Conservation (phyloP, 169 alveolate genomes). For the Cardiosporidium cionae region DNA sequence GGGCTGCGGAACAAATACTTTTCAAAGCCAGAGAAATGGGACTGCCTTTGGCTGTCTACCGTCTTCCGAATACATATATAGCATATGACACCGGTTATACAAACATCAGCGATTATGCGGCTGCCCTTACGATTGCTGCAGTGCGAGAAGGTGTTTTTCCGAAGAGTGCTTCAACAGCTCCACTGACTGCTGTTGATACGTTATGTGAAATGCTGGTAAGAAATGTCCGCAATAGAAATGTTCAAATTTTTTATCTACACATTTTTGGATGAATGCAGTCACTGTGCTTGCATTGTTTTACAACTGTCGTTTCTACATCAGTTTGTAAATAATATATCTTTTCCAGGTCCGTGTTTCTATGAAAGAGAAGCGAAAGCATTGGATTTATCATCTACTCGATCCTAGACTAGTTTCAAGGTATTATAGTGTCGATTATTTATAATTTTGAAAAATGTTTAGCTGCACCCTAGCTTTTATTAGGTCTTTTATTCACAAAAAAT, state of each 20-base stretch:
- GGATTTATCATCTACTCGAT: constrained; percentile 41
- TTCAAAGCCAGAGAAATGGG: constrained; percentile 22
- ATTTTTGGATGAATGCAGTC: background rate
- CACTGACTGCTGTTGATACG: constrained; percentile 46
- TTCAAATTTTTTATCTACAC: background rate
- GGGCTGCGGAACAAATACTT: constrained; percentile 47
- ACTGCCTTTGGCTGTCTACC: constrained; percentile 30
- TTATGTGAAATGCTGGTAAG: constrained; percentile 36
- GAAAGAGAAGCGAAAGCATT: constrained; percentile 17
- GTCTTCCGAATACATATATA: constrained; percentile 42
- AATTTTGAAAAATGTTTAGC: too few relatives aligned
- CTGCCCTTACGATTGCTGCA: constrained; percentile 38
- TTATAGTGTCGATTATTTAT: background rate
- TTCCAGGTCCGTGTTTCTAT: constrained; percentile 2
- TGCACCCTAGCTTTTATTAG: too few relatives aligned
- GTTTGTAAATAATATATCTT: background rate
- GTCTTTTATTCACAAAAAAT: background rate
- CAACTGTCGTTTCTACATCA: background rate
- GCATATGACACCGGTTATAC: constrained; percentile 42
- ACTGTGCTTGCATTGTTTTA: background rate
- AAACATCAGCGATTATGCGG: constrained; percentile 38
- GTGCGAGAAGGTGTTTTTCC: constrained; percentile 40
- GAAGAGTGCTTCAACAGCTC: constrained; percentile 44
- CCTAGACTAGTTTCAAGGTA: constrained; percentile 13
- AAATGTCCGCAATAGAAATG: background rate